Base-by-base conservation (phyloP, 208 protist genomes). In the Trypanosoma brucei region DNA sequence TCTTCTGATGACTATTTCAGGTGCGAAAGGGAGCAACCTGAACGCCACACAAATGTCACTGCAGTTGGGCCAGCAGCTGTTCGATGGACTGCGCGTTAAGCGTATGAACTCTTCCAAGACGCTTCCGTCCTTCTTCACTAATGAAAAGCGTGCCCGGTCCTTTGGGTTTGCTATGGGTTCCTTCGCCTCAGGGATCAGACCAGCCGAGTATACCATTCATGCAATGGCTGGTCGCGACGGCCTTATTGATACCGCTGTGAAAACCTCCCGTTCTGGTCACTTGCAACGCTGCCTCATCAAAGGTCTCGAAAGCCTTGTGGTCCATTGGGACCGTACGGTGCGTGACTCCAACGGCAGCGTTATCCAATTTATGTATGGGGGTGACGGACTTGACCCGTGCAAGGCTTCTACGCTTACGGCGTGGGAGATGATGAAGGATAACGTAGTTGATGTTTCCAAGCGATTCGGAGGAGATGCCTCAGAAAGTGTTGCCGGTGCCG, bases 211-310 rank as follows among this genome's bases (percentile, higher is more conserved):
- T 80, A 99, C 97, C 48, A 99, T 99, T 81, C 99, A 99, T 84
- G 97, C 96, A 77, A 99, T 99, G 98, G 98, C 98, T 33, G 99
- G 99, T 58, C 88, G 99, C 56, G 99, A 99, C 78, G 98, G 98
- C 62, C 84, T 99, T 3, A 98, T 99, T 68, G 99, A 99, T 85
- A 99, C 99, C 22, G 98, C 98, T 34, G 97, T 99, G 30, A 99
- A 99, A 78, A 99, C 99, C 33, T 92, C 95, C 6, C 96, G 92
- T 70, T 99, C 97, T 8, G 98, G 99, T n/a, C 99, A 99, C 69
- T 79, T 99, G 49, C 98, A 99, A 86, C 84, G 95, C 13, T 98
- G 97, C 76, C 84, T 99, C 14, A 94, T 99, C 69, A 99, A 99
- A 70, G 94, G 97, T 42, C 81, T 99, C 34, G 96, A 99, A 79